Conservation (phyloP, 164 flowering plant genomes). For the Vitis labrusca region DNA sequence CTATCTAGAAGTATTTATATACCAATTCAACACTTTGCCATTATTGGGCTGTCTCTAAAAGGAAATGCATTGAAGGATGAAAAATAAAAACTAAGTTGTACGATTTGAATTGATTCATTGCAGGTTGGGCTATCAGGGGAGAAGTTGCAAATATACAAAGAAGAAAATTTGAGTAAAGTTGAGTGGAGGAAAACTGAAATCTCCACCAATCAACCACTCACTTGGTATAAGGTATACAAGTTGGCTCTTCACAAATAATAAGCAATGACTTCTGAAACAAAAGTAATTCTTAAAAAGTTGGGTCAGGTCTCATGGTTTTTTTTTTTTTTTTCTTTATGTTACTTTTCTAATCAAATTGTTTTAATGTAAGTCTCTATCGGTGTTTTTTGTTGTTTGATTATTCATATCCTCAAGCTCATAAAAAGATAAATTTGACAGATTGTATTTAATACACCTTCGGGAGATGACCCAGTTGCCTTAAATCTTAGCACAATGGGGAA, state of each 20-base stretch:
- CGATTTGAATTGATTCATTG: not conserved
- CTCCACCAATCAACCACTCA: constrained; percentile 30
- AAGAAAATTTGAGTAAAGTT: constrained; percentile 16
- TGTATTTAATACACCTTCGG: constrained; percentile 28
- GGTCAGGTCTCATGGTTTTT: no score
- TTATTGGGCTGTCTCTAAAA: not conserved
- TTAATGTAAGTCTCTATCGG: not conserved
- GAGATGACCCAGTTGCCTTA: constrained; percentile 29
- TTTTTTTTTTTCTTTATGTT: no score
- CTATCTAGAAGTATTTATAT: not conserved
- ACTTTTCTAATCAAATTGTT: no score
- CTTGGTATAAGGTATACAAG: constrained; percentile 50
- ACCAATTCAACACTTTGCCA: not conserved
- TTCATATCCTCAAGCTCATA: not conserved
- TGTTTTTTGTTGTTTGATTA: not conserved
- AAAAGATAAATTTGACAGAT: constrained; percentile 13
- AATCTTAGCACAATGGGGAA: constrained; percentile 37
- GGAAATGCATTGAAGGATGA: not conserved
- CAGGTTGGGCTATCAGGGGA: constrained; percentile 56
- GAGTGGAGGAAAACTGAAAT: constrained; percentile 29
- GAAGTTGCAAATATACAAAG: constrained; percentile 28
- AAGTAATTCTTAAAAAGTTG: not conserved
- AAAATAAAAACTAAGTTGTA: not conserved
- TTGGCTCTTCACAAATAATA: not conserved
- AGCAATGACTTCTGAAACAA: not conserved